A percentile compares a stretch with the other conserved stretches of the same genome.
These are phyloP conservation scores for Neoboletus subvelutipes DNA, from an alignment of 768 basidiomycete genomes.

Conservation along the genomic window DNA sequence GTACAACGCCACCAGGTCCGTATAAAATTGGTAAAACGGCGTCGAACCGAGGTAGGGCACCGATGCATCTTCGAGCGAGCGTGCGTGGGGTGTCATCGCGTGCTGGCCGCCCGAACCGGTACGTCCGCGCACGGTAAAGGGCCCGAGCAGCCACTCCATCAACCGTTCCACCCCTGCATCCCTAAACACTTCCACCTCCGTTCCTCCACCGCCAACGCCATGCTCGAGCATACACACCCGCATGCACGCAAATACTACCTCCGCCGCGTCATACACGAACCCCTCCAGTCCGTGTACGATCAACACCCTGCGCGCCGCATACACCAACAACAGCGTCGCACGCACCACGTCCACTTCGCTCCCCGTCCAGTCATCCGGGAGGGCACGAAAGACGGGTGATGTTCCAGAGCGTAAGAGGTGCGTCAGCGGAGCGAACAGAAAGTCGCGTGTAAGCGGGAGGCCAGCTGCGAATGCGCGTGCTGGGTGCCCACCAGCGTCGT, in stretches of 20 bases:
- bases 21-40: conserved; percentile 93
- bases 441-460: conserved; percentile 57
- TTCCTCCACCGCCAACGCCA: conserved; percentile 38
- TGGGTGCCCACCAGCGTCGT: background rate
- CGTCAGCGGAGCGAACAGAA: conserved; percentile 68
- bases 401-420: conserved; percentile 80
- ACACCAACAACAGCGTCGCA: conserved; percentile 62
- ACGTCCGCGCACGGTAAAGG: conserved; percentile 41
- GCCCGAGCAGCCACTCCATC: conserved; percentile 59
- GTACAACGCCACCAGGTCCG: conserved; percentile 87
- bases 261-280: conserved; percentile 28
- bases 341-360: conserved; percentile 78
- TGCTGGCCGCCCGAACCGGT: background rate
- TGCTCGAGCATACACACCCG: conserved; percentile 96
- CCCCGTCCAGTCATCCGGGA: conserved; percentile 73
- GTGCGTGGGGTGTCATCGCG: conserved; percentile 9
- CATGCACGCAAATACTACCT: conserved; percentile 76
- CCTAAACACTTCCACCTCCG: conserved; percentile 71
- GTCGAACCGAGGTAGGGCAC: conserved; percentile 56
- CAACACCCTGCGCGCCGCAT: conserved; percentile 48
- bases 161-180: conserved; percentile 58
- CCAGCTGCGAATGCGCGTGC: conserved; percentile 25
- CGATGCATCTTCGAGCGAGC: conserved; percentile 53
- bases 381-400: conserved; percentile 62
- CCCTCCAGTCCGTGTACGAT: conserved; percentile 38